Conservation (phyloP, 352 stramenopile species). For the Pythium brachiatum region DNA sequence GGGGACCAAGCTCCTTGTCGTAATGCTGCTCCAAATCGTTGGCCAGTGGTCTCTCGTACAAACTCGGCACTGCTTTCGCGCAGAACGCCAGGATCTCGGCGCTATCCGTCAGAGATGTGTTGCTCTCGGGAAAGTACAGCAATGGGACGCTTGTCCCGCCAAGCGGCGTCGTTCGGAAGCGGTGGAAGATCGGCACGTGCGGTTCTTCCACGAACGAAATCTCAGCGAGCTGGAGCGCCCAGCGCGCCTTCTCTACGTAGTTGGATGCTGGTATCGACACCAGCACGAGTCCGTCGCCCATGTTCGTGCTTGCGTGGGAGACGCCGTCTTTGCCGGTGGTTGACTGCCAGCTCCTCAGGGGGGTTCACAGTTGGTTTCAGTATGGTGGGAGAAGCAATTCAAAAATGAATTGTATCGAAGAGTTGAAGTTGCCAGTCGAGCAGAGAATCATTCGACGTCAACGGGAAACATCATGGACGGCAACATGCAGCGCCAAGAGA, state of each 20-base stretch:
- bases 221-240: constrained; percentile 40
- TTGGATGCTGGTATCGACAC: constrained; percentile 59
- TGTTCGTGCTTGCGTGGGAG: background rate
- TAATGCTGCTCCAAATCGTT: constrained; percentile 45
- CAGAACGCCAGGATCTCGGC: constrained; percentile 45
- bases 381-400: background rate
- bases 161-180: constrained; percentile 41
- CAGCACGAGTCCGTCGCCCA: constrained; percentile 19
- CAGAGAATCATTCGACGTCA: too few relatives aligned
- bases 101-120: constrained; percentile 36
- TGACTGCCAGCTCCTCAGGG: too few relatives aligned
- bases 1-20: constrained; percentile 40
- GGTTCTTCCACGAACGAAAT: constrained; percentile 48
- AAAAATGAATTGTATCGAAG: background rate
- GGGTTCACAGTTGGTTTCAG: too few relatives aligned
- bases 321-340: too few relatives aligned
- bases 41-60: constrained; percentile 36
- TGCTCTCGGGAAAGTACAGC: constrained; percentile 24
- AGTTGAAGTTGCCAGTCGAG: too few relatives aligned
- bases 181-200: constrained; percentile 43
- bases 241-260: constrained; percentile 62
- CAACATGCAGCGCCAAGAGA: constrained; percentile 5
- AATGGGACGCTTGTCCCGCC: constrained; percentile 45
- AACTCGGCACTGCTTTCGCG: constrained; percentile 24
- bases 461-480: background rate